A percentile compares a stretch with the other conserved stretches of the same genome.
Evolutionary conservation across 805 yeast genomes (phyloP).

Genomic region (Cyberlindnera galapagoensis): DNA sequence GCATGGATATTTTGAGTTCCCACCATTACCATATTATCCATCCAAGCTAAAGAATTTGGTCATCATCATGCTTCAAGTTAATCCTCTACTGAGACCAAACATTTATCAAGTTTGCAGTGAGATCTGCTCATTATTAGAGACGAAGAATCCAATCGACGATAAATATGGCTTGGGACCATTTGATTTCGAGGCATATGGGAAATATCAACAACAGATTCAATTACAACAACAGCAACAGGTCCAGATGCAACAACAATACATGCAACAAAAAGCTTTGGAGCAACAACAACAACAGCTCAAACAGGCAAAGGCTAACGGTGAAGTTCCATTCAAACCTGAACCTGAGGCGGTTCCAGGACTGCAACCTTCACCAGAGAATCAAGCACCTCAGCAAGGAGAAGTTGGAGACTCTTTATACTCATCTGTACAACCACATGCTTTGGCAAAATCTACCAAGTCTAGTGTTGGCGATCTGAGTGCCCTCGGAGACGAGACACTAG

Average conservation of each 20-base stretch:
- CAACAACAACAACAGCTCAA: conserved; percentile 14
- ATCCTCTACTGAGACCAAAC: conserved; percentile 79
- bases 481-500: not conserved
- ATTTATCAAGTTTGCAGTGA: conserved; percentile 70
- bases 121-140: conserved; percentile 53
- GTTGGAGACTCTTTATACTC: conserved; percentile 1
- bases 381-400: too few species aligned
- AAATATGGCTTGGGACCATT: conserved; percentile 43
- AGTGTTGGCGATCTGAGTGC: conserved; percentile 19
- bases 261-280: conserved; percentile 15
- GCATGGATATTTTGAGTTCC: conserved; percentile 77
- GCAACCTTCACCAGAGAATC: too few species aligned
- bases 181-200: conserved; percentile 48
- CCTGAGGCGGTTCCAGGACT: too few species aligned
- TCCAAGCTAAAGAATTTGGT: conserved; percentile 69
- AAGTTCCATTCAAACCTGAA: not conserved
- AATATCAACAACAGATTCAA: conserved; percentile 36
- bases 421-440: conserved; percentile 14
- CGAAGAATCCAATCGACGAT: conserved; percentile 40
- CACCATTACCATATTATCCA: conserved; percentile 61
- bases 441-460: conserved; percentile 21
- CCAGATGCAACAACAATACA: conserved; percentile 17
- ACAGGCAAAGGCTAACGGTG: conserved; percentile 4
- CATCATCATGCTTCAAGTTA: conserved; percentile 73
- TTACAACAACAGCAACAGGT: conserved; percentile 36